phyloP scores from a whole-genome alignment of 169 alveolate species.

The Pseudocohnilembus persalinus region DNA sequence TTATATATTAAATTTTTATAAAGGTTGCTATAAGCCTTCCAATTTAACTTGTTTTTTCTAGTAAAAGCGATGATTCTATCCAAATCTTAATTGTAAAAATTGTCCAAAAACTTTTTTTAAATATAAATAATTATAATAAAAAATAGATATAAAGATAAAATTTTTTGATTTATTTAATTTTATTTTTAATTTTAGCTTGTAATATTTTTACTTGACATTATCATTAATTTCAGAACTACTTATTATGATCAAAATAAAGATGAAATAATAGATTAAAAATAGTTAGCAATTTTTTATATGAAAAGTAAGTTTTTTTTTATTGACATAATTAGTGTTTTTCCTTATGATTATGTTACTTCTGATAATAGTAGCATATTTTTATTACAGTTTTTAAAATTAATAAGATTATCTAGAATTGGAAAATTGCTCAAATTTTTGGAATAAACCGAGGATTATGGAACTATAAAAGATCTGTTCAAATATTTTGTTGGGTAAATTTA shows the following conservation, averaged over 20 bases:
- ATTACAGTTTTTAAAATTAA: not conserved
- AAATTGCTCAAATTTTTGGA: not conserved
- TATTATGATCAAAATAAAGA: not conserved
- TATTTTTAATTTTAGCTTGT: not conserved
- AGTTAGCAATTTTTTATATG: not conserved
- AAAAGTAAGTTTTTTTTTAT: not conserved
- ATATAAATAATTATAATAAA: too few relatives aligned
- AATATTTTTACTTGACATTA: not conserved
- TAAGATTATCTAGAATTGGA: not conserved
- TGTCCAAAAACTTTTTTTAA: too few relatives aligned
- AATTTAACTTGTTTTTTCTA: not conserved
- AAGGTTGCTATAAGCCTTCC: not conserved
- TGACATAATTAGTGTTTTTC: not conserved
- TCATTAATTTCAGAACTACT: not conserved
- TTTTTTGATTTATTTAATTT: too few relatives aligned
- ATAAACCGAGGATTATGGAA: not conserved
- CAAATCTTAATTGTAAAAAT: not conserved
- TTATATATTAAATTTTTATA: too few relatives aligned
- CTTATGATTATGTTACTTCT: not conserved
- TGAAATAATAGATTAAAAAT: not conserved
- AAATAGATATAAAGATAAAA: too few relatives aligned
- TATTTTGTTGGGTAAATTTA: not conserved
- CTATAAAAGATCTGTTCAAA: not conserved
- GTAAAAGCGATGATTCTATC: too few relatives aligned
- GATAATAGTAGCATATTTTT: not conserved